Evolutionary conservation across 2,329 filamentous ascomycete genomes (phyloP).

Genomic region (Xylariaceae sp.): DNA sequence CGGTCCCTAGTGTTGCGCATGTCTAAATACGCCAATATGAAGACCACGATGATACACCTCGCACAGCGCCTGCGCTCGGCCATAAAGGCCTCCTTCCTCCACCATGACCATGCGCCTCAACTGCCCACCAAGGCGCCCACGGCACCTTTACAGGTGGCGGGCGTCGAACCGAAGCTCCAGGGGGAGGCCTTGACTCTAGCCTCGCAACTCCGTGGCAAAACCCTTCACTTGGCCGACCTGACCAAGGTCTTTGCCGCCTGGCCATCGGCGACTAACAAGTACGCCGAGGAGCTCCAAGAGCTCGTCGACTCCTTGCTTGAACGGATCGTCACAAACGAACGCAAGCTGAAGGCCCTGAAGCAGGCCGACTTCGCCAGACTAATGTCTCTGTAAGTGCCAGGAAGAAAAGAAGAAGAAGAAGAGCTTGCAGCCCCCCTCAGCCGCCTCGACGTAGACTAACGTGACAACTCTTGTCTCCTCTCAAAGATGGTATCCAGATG

Average conservation of each 20-base stretch:
- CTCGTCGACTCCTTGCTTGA: constrained; percentile 21
- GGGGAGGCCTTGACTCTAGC: constrained; percentile 21
- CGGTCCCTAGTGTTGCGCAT: constrained; percentile 1
- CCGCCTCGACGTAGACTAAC: neutral
- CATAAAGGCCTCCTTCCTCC: constrained; percentile 13
- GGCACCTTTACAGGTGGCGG: constrained; percentile 5
- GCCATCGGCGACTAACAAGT: constrained; percentile 22
- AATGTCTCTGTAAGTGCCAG: constrained; percentile 29
- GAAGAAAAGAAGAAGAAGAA: no score
- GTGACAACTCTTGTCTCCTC: neutral
- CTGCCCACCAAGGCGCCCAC: neutral
- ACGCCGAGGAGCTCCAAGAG: constrained; percentile 18
- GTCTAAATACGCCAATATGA: constrained; percentile 11
- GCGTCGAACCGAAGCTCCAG: constrained; percentile 14
- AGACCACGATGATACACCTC: constrained; percentile 13
- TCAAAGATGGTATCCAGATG: constrained; percentile 30
- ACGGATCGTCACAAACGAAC: constrained; percentile 27
- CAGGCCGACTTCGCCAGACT: constrained; percentile 31
- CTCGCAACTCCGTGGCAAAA: constrained; percentile 20
- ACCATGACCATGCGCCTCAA: constrained; percentile 6
- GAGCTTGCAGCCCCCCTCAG: no score
- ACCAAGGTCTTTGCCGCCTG: constrained; percentile 24
- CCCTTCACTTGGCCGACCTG: constrained; percentile 22
- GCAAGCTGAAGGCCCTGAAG: constrained; percentile 29
- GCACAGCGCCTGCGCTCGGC: constrained; percentile 14